Evolutionary conservation across 148 eudicot genomes (phyloP).

Genomic region (Rhododendron molle): DNA sequence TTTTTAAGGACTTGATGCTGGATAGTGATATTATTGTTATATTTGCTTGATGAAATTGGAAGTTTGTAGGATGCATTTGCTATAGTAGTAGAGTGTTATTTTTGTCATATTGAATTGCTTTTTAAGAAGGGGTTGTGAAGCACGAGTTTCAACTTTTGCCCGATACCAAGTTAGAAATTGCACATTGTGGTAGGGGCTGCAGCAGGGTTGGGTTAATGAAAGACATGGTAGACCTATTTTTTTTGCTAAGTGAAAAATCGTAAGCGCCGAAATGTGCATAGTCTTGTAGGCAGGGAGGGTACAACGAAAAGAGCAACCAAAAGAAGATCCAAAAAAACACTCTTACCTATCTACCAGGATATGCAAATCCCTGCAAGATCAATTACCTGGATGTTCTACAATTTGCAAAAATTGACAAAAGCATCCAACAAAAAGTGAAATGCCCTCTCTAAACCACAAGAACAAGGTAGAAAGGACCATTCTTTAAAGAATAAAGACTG

Average conservation of each 20-base stretch:
- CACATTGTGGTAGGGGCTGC: not conserved
- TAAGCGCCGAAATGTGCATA: not conserved
- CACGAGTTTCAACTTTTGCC: not conserved
- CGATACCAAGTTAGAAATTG: not conserved
- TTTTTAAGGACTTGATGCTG: not conserved
- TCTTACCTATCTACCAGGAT: not conserved
- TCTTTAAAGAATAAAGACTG: not conserved
- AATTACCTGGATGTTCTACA: not conserved
- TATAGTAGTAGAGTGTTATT: not conserved
- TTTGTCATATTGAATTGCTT: not conserved
- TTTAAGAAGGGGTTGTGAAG: not conserved
- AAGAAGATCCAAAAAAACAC: not conserved
- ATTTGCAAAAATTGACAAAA: not conserved
- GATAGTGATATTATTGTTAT: not conserved
- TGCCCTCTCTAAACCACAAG: not conserved
- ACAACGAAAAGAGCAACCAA: not conserved
- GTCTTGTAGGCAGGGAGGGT: not conserved
- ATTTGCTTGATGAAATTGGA: not conserved
- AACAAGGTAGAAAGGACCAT: not conserved
- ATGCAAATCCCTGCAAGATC: not conserved
- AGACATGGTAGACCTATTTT: not conserved
- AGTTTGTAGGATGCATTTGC: not conserved
- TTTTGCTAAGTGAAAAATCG: not conserved
- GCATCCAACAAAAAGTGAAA: not conserved
- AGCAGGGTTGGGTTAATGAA: not conserved